Percentiles rank a stretch among this genome's conserved stretches.
phyloP scores from a whole-genome alignment of 768 basidiomycete species.

The Saitozyma sp. region DNA sequence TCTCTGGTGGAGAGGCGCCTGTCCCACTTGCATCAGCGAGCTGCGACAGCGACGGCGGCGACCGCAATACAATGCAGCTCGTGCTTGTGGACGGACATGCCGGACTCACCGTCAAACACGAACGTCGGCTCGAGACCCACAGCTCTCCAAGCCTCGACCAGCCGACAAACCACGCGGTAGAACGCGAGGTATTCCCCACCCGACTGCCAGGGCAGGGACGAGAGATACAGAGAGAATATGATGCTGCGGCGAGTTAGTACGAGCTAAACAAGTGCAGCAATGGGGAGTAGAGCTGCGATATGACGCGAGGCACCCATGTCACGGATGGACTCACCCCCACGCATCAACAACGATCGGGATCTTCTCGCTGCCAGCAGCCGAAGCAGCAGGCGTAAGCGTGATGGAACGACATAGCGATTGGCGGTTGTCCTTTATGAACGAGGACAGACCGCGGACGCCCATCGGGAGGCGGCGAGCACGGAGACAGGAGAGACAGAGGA shows the following conservation, averaged over 20 bases:
- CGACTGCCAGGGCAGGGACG: conserved; percentile 45
- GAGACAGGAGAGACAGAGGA: too few relatives aligned
- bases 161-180: conserved; percentile 35
- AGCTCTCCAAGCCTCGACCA: conserved; percentile 39
- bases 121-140: conserved; percentile 49
- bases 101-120: conserved; percentile 51
- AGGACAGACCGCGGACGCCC: conserved; percentile 51
- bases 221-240: conserved; percentile 47
- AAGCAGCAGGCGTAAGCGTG: conserved; percentile 12
- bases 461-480: conserved; percentile 16
- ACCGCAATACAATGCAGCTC: background rate
- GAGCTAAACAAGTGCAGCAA: background rate
- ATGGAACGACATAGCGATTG: conserved; percentile 40
- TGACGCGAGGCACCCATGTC: too few relatives aligned
- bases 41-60: background rate
- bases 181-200: conserved; percentile 51
- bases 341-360: conserved; percentile 50
- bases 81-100: background rate
- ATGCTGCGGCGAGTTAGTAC: conserved; percentile 30
- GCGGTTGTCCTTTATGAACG: conserved; percentile 50
- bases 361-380: conserved; percentile 3
- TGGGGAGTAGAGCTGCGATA: background rate
- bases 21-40: background rate
- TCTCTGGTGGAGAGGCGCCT: conserved; percentile 49
- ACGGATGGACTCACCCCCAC: conserved; percentile 45